Evolutionary conservation across 306 rosid species (phyloP).

Genomic region (Castanopsis chinensis): DNA sequence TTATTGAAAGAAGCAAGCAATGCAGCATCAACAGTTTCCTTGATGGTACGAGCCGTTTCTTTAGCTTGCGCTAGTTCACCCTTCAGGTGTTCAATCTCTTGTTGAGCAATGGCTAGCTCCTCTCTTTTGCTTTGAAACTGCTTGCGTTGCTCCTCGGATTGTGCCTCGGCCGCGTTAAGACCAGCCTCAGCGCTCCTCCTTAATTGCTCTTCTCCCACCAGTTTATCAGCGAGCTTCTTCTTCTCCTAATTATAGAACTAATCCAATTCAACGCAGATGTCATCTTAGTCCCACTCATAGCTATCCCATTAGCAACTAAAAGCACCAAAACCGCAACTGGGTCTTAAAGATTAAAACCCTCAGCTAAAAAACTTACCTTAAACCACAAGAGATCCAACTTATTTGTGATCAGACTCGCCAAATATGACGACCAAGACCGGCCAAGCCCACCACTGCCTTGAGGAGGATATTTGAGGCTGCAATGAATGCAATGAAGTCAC

Average conservation of each 20-base stretch:
- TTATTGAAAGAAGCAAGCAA: too few relatives aligned
- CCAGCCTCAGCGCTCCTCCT: too few relatives aligned
- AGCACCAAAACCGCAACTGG: conserved; percentile 70
- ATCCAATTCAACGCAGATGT: conserved; percentile 68
- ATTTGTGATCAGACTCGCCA: conserved; percentile 49
- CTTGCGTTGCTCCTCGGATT: too few relatives aligned
- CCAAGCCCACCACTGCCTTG: conserved; percentile 77
- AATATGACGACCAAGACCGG: conserved; percentile 80
- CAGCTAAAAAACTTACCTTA: conserved; percentile 32
- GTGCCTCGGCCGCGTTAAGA: too few relatives aligned
- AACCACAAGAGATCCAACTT: conserved; percentile 61
- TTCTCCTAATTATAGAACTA: conserved; percentile 45
- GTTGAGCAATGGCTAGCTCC: too few relatives aligned
- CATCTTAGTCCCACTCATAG: conserved; percentile 60
- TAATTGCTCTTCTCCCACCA: too few relatives aligned
- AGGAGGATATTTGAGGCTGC: conserved; percentile 86
- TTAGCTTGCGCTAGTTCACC: too few relatives aligned
- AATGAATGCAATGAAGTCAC: conserved; percentile 70
- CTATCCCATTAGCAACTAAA: conserved; percentile 58
- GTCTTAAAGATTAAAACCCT: conserved; percentile 64
- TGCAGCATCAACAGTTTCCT: too few relatives aligned
- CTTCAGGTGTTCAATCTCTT: too few relatives aligned
- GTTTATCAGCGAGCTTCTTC: too few relatives aligned
- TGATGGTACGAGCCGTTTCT: too few relatives aligned
- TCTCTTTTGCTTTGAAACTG: too few relatives aligned